Evolutionary conservation across 257 asterid species (phyloP).

Genomic region (Capsicum baccatum): DNA sequence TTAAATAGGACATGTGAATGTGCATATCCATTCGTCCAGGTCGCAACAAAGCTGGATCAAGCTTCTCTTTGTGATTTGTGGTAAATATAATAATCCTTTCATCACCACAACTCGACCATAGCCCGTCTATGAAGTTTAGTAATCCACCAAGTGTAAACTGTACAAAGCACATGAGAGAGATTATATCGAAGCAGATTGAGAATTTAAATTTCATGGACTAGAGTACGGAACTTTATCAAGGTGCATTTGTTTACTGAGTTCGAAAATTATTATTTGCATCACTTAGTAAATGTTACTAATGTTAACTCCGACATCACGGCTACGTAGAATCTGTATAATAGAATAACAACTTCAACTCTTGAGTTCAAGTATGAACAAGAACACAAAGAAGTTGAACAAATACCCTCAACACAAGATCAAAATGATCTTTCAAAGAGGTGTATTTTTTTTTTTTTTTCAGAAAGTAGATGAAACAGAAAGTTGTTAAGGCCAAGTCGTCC

Average conservation of each 20-base stretch:
- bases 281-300: too few species aligned
- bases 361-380: too few species aligned
- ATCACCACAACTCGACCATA: slow-evolving; percentile 87
- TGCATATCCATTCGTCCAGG: slow-evolving; percentile 93
- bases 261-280: too few species aligned
- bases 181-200: background rate
- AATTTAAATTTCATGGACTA: background rate
- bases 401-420: too few species aligned
- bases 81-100: slow-evolving; percentile 75
- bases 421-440: too few species aligned
- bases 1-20: slow-evolving; percentile 74
- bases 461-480: too few species aligned
- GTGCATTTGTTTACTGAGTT: background rate
- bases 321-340: too few species aligned
- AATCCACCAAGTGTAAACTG: slow-evolving; percentile 73
- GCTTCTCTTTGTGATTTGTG: slow-evolving; percentile 71
- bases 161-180: background rate
- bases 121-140: slow-evolving; percentile 79
- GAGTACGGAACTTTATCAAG: background rate
- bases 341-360: too few species aligned
- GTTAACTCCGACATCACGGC: too few species aligned
- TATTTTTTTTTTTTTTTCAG: too few species aligned
- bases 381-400: too few species aligned
- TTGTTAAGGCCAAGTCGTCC: too few species aligned
- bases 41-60: slow-evolving; percentile 79